Base-by-base conservation (phyloP, 345 rosid genomes). In the Hirschfeldia incana region DNA sequence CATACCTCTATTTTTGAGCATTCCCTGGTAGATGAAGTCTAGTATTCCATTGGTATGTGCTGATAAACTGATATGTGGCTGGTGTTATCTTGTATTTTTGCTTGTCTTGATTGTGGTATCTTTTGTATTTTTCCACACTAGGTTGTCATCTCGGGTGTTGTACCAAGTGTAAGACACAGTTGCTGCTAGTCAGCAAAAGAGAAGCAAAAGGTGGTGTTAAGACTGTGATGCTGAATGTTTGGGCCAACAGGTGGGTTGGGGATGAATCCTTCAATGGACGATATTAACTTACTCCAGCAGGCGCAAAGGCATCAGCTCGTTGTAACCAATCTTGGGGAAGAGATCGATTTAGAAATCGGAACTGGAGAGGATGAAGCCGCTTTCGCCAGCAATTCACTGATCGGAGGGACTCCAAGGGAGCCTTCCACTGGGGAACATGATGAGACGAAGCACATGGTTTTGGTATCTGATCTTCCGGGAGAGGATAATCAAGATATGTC, bases 311-410 rank as follows among this genome's bases (percentile, higher is more conserved):
- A 95, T 87, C 97, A 88, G 76, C 85, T 93, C 70, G 94, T 95
- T 57, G 99, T 92, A 58, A 87, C 92, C 78, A 94, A 95, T 78
- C 85, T 95, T 26, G 98, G 98, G 37, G 99, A 93, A 84, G 99
- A 93, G 84, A 95, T 95, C 77, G 99, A 95, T 89, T 84, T 93
- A 80, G 99, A 95, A 82, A 93, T 93, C 84, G 97, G 97, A 72
- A 97, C 89, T 15, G 97, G 97, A 44, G 98, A 93, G 28, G 97
- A 91, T 76, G 97, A 93, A 9, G 87, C 94, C 39, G 82, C 98
- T 53, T 95, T 93, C 85, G 89, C 92, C 33, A 90, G 67, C 85
- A 88, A 86, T 67, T 86, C 97, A 65, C 85, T 95, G 66, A 87
- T 93, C 2, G 85, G 92, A 6, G 94, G 85, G 69, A 82, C 87